Evolutionary conservation across 164 flowering plant species (phyloP), one percentile per base, ranked within the genome.

Genomic region (Liquidambar formosana): DNA sequence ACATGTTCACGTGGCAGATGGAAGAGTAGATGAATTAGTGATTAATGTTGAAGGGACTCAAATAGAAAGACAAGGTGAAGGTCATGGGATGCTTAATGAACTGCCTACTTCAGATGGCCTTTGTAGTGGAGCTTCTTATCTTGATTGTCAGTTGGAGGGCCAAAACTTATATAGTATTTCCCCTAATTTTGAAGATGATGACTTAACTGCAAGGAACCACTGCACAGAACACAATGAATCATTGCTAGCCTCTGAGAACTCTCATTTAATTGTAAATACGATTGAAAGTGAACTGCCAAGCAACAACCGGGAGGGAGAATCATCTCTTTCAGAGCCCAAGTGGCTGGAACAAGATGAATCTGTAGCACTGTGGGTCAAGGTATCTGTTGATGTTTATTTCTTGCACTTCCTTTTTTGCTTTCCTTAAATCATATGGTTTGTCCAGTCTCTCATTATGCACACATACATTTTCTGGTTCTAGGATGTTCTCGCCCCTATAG

Each of bases 331-430:
- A 10, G 83, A 81, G 69, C 72, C 85, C 60, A 80, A 82, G 69
- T 85, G 85, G 82, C 75, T 75, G 10, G 86, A 86, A 63, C 78
- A 71, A 64, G 93, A 87, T 75, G 88, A 83, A 67, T 68, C 93
- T 41, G 74, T 87, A 67, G 96, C 97, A 54, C 69, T 92, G 54
- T 92, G 97, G 97, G 99, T 91, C 49, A 94, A 90, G 99, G 99
- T 92, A 86, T 64, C 33, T 56, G 52, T 43, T 65, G 23, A 8
- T 64, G 25, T 62, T 52, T 65, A 27, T 61, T 64, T 56, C 19
- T 59, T 72, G 53, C 41, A 16, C 48, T 63, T 47, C 44, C n/a
- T 8, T n/a, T 53, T 10, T 22, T 33, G 27, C 26, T 33, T n/a
- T 23, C 25, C 41, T 59, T 4, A 4, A n/a, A 19, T 54, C 5